Conservation (phyloP, 179 eudicot genomes). For the Silene vulgaris region DNA sequence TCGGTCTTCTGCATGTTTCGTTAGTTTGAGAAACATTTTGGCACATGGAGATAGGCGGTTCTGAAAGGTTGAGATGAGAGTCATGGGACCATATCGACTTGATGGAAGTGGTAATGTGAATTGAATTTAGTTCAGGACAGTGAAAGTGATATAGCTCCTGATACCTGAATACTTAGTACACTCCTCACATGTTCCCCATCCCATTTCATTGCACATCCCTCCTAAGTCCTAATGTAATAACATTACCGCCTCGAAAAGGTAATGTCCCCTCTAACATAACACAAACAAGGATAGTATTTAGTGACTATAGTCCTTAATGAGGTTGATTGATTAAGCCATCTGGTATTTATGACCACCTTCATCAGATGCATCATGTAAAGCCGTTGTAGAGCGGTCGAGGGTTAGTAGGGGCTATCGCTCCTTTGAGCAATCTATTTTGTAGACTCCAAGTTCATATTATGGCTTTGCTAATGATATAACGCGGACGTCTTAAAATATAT, state of each 20-base stretch:
- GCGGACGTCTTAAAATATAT: too few species aligned
- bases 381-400: too few species aligned
- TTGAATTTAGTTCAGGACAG: conserved; percentile 19
- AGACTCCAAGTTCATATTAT: too few species aligned
- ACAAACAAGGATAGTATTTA: not conserved
- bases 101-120: conserved; percentile 22
- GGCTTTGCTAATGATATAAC: too few species aligned
- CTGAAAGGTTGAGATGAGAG: not conserved
- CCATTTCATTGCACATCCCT: not conserved
- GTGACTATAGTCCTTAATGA: too few species aligned
- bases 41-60: not conserved
- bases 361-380: too few species aligned
- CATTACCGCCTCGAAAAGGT: not conserved
- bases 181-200: not conserved
- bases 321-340: too few species aligned
- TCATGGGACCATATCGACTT: conserved; percentile 6
- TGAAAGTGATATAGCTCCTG: conserved; percentile 20
- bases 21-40: not conserved
- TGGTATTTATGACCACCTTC: too few species aligned
- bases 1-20: not conserved
- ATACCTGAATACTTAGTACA: conserved; percentile 14
- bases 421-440: too few species aligned
- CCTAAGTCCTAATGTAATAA: not conserved
- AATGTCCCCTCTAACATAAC: conserved; percentile 6
- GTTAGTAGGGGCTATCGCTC: too few species aligned